phyloP scores from a whole-genome alignment of 2,329 filamentous ascomycete species.

The Scortechinia acanthostroma region DNA sequence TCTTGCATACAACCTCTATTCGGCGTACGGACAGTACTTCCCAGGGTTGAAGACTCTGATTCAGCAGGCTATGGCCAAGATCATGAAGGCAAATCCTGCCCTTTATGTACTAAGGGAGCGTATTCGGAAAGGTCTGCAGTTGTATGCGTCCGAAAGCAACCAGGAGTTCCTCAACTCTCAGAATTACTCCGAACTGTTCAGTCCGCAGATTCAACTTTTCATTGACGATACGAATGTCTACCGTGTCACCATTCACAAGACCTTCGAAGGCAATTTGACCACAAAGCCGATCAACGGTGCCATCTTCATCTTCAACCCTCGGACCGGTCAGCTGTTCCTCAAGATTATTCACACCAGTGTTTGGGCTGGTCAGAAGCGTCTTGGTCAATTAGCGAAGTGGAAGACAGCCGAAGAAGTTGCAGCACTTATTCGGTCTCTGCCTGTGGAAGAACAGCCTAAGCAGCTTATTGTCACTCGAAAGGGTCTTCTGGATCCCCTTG shows the following conservation, averaged over 20 bases:
- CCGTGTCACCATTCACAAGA: constrained; percentile 98
- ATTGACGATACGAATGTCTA: constrained; percentile 99
- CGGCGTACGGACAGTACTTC: constrained; percentile 97
- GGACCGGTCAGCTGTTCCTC: constrained; percentile 91
- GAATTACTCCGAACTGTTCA: constrained; percentile 98
- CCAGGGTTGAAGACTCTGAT: constrained; percentile 89
- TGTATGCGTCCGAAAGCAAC: constrained; percentile 97
- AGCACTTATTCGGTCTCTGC: constrained; percentile 86
- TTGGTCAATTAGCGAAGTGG: constrained; percentile 97
- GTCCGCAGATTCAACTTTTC: constrained; percentile 96
- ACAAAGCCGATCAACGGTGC: constrained; percentile 99
- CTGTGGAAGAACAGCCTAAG: constrained; percentile 96
- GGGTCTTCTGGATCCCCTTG: constrained; percentile 89
- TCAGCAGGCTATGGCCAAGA: constrained; percentile 98
- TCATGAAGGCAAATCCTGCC: constrained; percentile 98
- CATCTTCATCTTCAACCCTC: constrained; percentile 99
- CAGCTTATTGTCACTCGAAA: constrained; percentile 97
- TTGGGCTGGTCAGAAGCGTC: constrained; percentile 97
- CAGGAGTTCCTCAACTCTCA: constrained; percentile 99
- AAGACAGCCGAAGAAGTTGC: constrained; percentile 99
- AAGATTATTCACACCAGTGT: constrained; percentile 99
- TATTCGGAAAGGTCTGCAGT: constrained; percentile 93
- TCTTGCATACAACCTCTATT: constrained; percentile 95
- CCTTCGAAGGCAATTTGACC: constrained; percentile 96
- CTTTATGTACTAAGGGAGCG: constrained; percentile 93